These are phyloP conservation scores for Cercophora scortea DNA, from an alignment of 495 filamentous ascomycete species.

Conservation along the genomic window DNA sequence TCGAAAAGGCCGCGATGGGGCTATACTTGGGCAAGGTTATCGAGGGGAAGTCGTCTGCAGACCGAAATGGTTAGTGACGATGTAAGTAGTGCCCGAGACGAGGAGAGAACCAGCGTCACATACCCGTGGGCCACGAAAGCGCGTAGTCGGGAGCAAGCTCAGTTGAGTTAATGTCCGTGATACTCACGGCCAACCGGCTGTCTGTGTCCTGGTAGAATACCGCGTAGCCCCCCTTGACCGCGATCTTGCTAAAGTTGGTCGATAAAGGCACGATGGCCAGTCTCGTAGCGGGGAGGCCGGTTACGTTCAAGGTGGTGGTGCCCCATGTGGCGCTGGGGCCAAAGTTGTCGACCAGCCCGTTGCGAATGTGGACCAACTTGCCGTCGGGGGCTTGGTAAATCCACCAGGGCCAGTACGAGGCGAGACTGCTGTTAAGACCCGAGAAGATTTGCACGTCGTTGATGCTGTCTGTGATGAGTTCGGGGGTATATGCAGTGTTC, in stretches of 20 bases:
- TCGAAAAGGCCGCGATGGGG: constrained; percentile 12
- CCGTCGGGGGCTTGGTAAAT: constrained; percentile 7
- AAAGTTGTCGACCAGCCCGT: background rate
- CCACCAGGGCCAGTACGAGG: constrained; percentile 14
- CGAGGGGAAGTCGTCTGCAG: background rate
- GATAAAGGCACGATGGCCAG: constrained; percentile 11
- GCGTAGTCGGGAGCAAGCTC: background rate
- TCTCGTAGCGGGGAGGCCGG: background rate
- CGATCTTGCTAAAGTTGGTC: constrained; percentile 4
- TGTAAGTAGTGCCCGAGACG: no score
- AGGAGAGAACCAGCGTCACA: background rate
- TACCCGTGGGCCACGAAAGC: constrained; percentile 5
- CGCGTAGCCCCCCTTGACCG: constrained; percentile 11
- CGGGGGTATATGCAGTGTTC: constrained; percentile 2
- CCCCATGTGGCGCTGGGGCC: constrained; percentile 3
- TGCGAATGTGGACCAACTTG: constrained; percentile 6
- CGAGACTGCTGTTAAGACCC: constrained; percentile 3
- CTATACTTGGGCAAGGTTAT: background rate
- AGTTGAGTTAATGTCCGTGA: constrained; percentile 3
- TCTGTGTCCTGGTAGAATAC: constrained; percentile 10
- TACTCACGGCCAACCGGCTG: background rate
- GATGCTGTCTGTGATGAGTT: constrained; percentile 1
- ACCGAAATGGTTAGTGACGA: no score
- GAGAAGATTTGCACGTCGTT: background rate
- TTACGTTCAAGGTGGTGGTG: background rate